These are phyloP conservation scores for Spergularia azorica DNA, from an alignment of 179 eudicot genomes.

Conservation along the genomic window DNA sequence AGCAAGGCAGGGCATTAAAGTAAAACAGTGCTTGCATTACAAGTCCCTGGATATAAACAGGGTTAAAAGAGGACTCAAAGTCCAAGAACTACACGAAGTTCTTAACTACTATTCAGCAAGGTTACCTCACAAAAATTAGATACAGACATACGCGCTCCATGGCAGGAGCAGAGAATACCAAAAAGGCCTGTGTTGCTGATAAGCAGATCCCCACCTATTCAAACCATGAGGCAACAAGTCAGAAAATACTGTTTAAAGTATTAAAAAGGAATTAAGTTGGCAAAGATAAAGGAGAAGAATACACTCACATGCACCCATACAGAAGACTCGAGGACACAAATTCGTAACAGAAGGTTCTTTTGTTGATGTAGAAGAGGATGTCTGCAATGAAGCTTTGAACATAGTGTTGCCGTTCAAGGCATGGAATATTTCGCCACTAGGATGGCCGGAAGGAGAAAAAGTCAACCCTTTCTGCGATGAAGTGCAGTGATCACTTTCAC, in stretches of 20 bases:
- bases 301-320: conserved; percentile 61
- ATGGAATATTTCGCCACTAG: conserved; percentile 33
- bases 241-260: conserved; percentile 15
- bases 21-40: not conserved
- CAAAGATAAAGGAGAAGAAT: conserved; percentile 5
- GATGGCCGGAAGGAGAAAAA: conserved; percentile 15
- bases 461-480: conserved; percentile 20
- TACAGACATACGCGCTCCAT: conserved; percentile 66
- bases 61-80: not conserved
- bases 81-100: not conserved
- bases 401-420: conserved; percentile 22
- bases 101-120: not conserved
- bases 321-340: conserved; percentile 64
- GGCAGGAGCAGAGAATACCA: conserved; percentile 70
- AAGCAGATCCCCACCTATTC: conserved; percentile 61
- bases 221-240: conserved; percentile 28
- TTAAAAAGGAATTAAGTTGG: conserved; percentile 3
- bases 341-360: conserved; percentile 29
- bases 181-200: conserved; percentile 66
- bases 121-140: conserved; percentile 65
- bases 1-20: conserved; percentile 18
- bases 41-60: not conserved
- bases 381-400: conserved; percentile 32
- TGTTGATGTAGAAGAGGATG: conserved; percentile 26
- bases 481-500: conserved; percentile 25